Evolutionary conservation across 768 basidiomycete species (phyloP), one percentile per base, ranked within the genome.

Genomic region (Suillus fuscotomentosus): DNA sequence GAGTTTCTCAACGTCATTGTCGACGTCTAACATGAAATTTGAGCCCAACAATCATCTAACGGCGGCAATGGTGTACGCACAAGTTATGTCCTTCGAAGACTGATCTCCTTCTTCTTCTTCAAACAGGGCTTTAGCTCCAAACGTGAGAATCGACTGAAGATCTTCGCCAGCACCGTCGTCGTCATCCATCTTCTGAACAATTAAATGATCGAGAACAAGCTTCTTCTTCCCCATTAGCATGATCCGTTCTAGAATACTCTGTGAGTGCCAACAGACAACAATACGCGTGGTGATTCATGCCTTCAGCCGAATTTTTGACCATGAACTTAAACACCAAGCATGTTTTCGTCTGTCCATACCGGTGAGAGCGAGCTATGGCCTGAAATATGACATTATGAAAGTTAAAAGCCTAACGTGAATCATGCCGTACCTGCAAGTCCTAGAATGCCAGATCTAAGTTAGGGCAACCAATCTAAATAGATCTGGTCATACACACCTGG

Each of bases 261-360:
- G 65, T 60, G 24, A 24, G 15, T 24, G 22, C 20, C 15, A 31
- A 43, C 22, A 48, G 15, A 42, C 24, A 42, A 27, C 22, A 42
- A 42, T 15, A 27, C 56, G 63, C 53, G 15, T n/a, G 51, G 45
- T 22, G 56, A 61, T 50, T 47, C 75, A 63, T 61, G 88, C 92
- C 94, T 84, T 96, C 94, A 13, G 96, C 94, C 8, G 95, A 94
- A 63, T 91, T 89, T 75, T 97, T 97, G 62, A 94, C 87, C 93
- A 99, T 95, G 48, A 99, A 78, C 73, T 97, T 98, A 82, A 98
- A 97, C 31, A 97, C 95, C 51, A 97, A 82, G 65, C 95, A 95
- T 7, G 92, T 94, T 72, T 97, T 98, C 77, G 87, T 86, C 77
- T 99, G 97, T 2, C 97, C 97, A 72, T 90, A 99, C 61, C 97